Conservation (phyloP, 2,329 filamentous ascomycete genomes). For the Fusarium cyanostomum region DNA sequence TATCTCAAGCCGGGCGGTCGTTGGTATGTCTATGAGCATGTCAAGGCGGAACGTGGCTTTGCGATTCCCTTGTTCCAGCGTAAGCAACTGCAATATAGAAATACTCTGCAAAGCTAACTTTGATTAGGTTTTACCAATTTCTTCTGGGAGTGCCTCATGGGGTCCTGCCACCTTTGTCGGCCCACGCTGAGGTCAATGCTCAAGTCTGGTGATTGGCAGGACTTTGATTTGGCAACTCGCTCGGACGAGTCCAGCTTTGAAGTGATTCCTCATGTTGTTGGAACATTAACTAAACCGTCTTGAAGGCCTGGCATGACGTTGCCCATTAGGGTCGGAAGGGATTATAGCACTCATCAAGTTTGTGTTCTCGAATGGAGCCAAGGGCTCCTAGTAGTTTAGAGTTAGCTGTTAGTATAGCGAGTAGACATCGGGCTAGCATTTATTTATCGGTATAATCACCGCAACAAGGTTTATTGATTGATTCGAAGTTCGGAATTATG, state of each 20-base stretch:
- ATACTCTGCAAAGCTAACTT: neutral
- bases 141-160: neutral
- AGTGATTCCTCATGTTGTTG: neutral
- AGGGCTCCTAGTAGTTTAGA: too few species aligned
- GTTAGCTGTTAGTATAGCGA: too few species aligned
- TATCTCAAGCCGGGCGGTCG: neutral
- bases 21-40: conserved; percentile 2
- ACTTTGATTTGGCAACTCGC: neutral
- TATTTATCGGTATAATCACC: too few species aligned
- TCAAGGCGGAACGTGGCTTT: neutral
- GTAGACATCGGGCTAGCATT: too few species aligned
- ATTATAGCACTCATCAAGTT: too few species aligned
- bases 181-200: neutral
- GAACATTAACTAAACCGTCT: neutral
- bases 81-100: neutral
- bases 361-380: too few species aligned
- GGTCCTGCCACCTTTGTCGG: neutral
- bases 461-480: too few species aligned
- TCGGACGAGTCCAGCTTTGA: neutral
- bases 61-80: neutral
- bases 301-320: too few species aligned
- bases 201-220: neutral
- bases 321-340: too few species aligned
- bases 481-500: too few species aligned
- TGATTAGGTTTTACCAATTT: neutral